A percentile compares a stretch with the other conserved stretches of the same genome.
Conservation (phyloP, 1,284 basidiomycete species). For the Paramarasmius palmivorus region DNA sequence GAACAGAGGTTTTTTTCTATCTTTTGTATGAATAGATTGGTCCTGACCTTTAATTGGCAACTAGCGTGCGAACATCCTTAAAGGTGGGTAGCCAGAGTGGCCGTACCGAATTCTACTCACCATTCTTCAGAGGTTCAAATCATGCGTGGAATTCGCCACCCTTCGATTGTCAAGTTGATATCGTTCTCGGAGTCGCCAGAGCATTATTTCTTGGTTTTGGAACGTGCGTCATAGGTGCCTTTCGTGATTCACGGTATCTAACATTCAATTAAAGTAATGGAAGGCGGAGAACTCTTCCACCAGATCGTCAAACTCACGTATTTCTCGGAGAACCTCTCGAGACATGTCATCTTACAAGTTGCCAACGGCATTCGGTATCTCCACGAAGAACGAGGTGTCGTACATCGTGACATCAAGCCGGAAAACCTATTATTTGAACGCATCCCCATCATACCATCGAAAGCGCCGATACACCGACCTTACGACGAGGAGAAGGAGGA, state of each 20-base stretch:
- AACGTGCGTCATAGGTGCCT: constrained; percentile 57
- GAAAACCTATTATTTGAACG: constrained; percentile 96
- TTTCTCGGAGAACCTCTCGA: constrained; percentile 92
- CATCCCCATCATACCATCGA: constrained; percentile 92
- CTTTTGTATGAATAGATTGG: constrained; percentile 21
- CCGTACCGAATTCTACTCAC: background rate
- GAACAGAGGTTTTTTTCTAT: constrained; percentile 82
- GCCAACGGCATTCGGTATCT: constrained; percentile 94
- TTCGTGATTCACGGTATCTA: constrained; percentile 14
- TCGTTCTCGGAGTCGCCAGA: constrained; percentile 92
- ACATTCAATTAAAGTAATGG: constrained; percentile 67
- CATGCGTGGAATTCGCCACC: constrained; percentile 94
- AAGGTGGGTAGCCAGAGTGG: constrained; percentile 53
- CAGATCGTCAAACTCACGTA: constrained; percentile 99
- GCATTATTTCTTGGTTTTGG: constrained; percentile 93
- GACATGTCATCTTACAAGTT: constrained; percentile 97
- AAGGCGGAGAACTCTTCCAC: constrained; percentile 98
- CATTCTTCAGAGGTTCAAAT: constrained; percentile 88
- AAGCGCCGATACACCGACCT: constrained; percentile 73
- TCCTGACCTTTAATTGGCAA: constrained; percentile 31
- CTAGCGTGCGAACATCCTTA: constrained; percentile 96
- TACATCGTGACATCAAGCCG: constrained; percentile 99
- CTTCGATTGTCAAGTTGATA: constrained; percentile 86
- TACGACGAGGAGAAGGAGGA: constrained; percentile 99
- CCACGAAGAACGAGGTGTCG: constrained; percentile 97